These are phyloP conservation scores for Musa balbisiana DNA, from an alignment of 202 grass and related monocot species.

Conservation along the genomic window DNA sequence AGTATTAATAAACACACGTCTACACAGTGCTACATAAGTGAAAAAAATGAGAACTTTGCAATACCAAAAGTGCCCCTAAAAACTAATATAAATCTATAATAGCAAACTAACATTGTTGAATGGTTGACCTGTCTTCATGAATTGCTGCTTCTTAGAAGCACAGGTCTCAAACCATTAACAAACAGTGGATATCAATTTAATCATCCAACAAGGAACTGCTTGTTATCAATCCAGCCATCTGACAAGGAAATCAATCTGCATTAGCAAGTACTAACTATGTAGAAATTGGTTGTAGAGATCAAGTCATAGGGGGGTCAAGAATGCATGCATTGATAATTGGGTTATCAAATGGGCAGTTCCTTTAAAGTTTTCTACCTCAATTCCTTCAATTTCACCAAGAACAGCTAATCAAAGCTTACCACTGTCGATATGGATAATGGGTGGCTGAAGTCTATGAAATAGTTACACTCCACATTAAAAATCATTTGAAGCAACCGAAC, in stretches of 20 bases:
- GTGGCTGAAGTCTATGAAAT: neutral
- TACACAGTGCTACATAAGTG: neutral
- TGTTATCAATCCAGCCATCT: no score
- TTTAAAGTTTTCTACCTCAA: no score
- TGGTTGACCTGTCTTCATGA: neutral
- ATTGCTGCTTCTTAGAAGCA: neutral
- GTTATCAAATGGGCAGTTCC: no score
- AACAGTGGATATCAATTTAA: neutral
- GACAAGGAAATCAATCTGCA: no score
- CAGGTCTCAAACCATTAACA: neutral
- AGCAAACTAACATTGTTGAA: neutral
- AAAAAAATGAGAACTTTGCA: neutral
- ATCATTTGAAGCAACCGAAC: neutral
- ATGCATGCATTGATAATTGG: no score
- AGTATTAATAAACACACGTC: slow-evolving; percentile 16
- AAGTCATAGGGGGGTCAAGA: no score
- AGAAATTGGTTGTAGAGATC: no score
- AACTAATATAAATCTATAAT: neutral
- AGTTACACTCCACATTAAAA: neutral
- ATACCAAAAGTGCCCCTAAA: neutral
- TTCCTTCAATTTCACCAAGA: no score
- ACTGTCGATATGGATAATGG: no score
- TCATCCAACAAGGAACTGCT: neutral
- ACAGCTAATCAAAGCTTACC: no score
- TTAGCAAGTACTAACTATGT: no score